phyloP scores from a whole-genome alignment of 768 basidiomycete genomes.

The Coprinopsis marcescibilis region DNA sequence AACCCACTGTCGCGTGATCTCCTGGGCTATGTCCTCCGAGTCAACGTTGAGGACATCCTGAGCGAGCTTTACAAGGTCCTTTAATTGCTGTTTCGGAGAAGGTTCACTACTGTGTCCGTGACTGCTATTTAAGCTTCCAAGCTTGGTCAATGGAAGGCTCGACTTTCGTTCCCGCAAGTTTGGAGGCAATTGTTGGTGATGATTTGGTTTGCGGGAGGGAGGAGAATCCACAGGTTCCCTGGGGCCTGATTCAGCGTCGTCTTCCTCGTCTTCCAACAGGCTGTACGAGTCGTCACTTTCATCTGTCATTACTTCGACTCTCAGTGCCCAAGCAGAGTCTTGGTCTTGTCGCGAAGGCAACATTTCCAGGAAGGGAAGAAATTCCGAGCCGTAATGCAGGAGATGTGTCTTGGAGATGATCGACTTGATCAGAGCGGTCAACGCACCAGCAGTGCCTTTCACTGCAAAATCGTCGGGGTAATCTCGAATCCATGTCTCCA shows the following conservation, averaged over 20 bases:
- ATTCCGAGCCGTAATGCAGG: conserved; percentile 78
- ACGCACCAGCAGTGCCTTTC: conserved; percentile 63
- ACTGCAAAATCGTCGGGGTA: conserved; percentile 81
- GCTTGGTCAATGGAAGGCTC: conserved; percentile 54
- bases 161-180: conserved; percentile 55
- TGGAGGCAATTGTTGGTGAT: neutral
- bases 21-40: conserved; percentile 69
- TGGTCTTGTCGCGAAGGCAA: conserved; percentile 59
- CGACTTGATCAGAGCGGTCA: conserved; percentile 71
- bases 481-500: conserved; percentile 71
- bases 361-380: conserved; percentile 73
- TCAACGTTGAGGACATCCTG: conserved; percentile 52
- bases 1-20: conserved; percentile 75
- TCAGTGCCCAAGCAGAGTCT: conserved; percentile 72
- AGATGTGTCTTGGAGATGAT: conserved; percentile 77
- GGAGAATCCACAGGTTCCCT: conserved; percentile 8
- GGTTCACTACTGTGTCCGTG: conserved; percentile 30
- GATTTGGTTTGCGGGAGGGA: conserved; percentile 4
- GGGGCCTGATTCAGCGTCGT: conserved; percentile 29
- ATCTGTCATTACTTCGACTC: conserved; percentile 48
- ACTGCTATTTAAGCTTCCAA: conserved; percentile 32
- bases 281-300: conserved; percentile 62
- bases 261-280: conserved; percentile 50
- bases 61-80: conserved; percentile 55
- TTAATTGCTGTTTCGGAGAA: conserved; percentile 52